Conservation (phyloP, 2,329 filamentous ascomycete genomes). For the Apiospora koreana region DNA sequence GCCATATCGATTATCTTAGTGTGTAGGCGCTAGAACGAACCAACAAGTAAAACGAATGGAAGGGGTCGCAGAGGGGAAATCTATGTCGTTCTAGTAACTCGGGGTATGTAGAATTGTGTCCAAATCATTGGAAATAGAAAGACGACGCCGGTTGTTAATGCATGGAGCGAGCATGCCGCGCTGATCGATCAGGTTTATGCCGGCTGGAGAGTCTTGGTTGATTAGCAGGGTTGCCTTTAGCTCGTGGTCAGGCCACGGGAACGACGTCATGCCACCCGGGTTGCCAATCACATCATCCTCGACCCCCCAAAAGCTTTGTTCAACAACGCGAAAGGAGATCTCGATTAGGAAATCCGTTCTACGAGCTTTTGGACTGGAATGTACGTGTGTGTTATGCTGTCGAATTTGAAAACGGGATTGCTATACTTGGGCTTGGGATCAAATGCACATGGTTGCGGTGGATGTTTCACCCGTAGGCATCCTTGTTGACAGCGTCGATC, state of each 20-base stretch:
- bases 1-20: conserved; percentile 51
- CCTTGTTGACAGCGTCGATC: neutral
- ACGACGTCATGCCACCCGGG: neutral
- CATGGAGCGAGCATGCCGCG: conserved; percentile 1
- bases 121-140: neutral
- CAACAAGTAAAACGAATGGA: neutral
- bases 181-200: conserved; percentile 5
- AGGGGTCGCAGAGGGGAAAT: neutral
- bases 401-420: neutral
- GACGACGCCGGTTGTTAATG: neutral
- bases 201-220: neutral
- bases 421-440: neutral
- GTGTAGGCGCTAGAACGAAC: neutral
- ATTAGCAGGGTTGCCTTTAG: neutral
- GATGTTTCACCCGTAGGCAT: neutral
- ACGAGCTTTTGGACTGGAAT: neutral
- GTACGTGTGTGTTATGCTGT: neutral
- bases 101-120: neutral
- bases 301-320: neutral
- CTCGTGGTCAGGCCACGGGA: neutral
- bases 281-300: neutral
- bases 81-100: neutral
- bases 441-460: neutral
- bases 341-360: neutral
- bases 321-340: neutral